Percentiles rank a stretch among this genome's conserved stretches.
Evolutionary conservation across 2,329 filamentous ascomycete genomes (phyloP).

Genomic region (Xylariaceae sp.): DNA sequence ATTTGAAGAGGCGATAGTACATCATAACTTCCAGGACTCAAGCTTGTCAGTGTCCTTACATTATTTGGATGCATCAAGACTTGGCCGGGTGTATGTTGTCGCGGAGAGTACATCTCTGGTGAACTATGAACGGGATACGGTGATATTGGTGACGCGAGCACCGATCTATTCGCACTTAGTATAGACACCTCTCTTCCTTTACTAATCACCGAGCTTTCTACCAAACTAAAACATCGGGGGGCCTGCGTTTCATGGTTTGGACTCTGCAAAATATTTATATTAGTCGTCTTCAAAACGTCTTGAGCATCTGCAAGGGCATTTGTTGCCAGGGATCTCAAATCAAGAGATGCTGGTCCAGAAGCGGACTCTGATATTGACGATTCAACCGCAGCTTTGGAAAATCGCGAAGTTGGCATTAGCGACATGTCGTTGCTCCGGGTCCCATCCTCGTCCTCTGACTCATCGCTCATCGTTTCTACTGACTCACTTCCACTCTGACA

Average conservation of each 20-base stretch:
- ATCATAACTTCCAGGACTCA: constrained; percentile 38
- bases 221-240: constrained; percentile 27
- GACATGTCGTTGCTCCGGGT: constrained; percentile 43
- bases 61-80: constrained; percentile 42
- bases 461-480: constrained; percentile 35
- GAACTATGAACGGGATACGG: constrained; percentile 35
- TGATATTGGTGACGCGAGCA: constrained; percentile 41
- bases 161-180: constrained; percentile 33
- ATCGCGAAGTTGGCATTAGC: constrained; percentile 32
- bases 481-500: constrained; percentile 45
- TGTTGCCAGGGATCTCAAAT: constrained; percentile 38
- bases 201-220: constrained; percentile 26
- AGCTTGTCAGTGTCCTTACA: constrained; percentile 45
- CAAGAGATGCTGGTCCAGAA: constrained; percentile 28
- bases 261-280: constrained; percentile 29
- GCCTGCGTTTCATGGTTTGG: constrained; percentile 23
- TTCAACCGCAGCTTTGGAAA: constrained; percentile 27
- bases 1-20: constrained; percentile 47
- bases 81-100: constrained; percentile 34
- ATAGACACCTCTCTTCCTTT: constrained; percentile 28
- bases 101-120: constrained; percentile 37
- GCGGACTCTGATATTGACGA: constrained; percentile 16
- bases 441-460: constrained; percentile 41
- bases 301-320: constrained; percentile 38
- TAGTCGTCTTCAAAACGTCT: constrained; percentile 31